These are phyloP conservation scores for Exophiala aquamarina DNA, from an alignment of 2,329 filamentous ascomycete species.

Conservation along the genomic window DNA sequence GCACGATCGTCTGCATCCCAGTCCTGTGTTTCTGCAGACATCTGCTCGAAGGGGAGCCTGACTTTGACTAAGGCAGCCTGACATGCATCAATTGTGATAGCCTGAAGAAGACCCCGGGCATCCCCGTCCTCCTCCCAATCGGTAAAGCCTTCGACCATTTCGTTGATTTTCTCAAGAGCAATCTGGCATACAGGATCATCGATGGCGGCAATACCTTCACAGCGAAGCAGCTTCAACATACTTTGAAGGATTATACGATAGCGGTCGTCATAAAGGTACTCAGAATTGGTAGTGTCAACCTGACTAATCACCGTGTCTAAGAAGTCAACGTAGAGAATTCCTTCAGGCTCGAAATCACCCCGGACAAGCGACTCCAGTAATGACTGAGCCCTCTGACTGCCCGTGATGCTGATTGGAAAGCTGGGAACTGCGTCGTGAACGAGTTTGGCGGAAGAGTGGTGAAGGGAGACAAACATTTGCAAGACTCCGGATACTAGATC, in stretches of 20 bases:
- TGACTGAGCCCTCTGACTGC: constrained; percentile 9
- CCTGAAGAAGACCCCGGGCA: constrained; percentile 17
- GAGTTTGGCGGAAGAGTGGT: constrained; percentile 17
- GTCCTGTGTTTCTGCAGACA: constrained; percentile 20
- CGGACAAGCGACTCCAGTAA: constrained; percentile 15
- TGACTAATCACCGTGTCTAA: constrained; percentile 24
- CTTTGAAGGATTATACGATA: constrained; percentile 35
- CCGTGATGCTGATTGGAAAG: constrained; percentile 15
- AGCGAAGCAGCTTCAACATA: constrained; percentile 20
- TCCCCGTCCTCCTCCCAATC: constrained; percentile 40
- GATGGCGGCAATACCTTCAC: constrained; percentile 22
- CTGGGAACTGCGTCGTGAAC: constrained; percentile 15
- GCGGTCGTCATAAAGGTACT: constrained; percentile 16
- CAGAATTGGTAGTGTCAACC: constrained; percentile 21
- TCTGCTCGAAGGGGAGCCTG: constrained; percentile 31
- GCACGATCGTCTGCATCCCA: constrained; percentile 45
- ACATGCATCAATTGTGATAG: constrained; percentile 20
- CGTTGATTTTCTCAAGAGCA: constrained; percentile 37
- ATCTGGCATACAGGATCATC: constrained; percentile 34
- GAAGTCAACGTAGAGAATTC: constrained; percentile 24
- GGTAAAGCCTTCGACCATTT: constrained; percentile 42
- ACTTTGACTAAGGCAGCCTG: constrained; percentile 24
- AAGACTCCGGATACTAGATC: constrained; percentile 11
- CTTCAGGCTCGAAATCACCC: constrained; percentile 21
- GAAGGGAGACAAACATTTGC: constrained; percentile 19